These are phyloP conservation scores for Cinchona pubescens DNA, from an alignment of 257 asterid genomes.

Conservation along the genomic window DNA sequence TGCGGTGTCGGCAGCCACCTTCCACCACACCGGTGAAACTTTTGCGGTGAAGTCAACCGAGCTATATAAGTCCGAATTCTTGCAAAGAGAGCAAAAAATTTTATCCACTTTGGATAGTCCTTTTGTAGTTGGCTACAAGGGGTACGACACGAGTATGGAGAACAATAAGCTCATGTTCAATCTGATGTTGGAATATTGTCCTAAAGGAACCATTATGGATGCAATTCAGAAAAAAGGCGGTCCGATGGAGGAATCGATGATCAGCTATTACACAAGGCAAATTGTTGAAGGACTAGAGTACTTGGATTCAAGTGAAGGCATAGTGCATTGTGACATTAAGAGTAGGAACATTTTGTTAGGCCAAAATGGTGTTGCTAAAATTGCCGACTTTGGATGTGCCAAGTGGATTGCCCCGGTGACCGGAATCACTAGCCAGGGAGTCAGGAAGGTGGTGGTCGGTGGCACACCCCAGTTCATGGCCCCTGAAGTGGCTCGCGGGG, in stretches of 20 bases:
- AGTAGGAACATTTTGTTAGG: slow-evolving; percentile 55
- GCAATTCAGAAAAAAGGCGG: slow-evolving; percentile 32
- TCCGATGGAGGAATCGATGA: slow-evolving; percentile 34
- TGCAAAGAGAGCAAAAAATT: slow-evolving; percentile 51
- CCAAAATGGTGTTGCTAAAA: slow-evolving; percentile 43
- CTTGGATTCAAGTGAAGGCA: slow-evolving; percentile 53
- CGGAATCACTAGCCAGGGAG: slow-evolving; percentile 5
- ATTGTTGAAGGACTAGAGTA: slow-evolving; percentile 53
- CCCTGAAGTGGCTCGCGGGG: slow-evolving; percentile 75
- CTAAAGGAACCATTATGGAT: slow-evolving; percentile 44
- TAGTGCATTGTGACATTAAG: slow-evolving; percentile 80
- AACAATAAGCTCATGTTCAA: slow-evolving; percentile 34
- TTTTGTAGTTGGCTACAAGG: slow-evolving; percentile 46
- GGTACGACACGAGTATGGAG: slow-evolving; percentile 46
- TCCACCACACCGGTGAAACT: slow-evolving; percentile 20
- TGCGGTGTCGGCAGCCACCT: slow-evolving; percentile 50
- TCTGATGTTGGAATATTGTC: slow-evolving; percentile 52
- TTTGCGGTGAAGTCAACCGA: slow-evolving; percentile 73
- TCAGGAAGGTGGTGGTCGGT: slow-evolving; percentile 15
- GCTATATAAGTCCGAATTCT: slow-evolving; percentile 33
- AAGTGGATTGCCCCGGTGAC: slow-evolving; percentile 22
- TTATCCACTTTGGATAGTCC: slow-evolving; percentile 39
- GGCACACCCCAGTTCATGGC: slow-evolving; percentile 85
- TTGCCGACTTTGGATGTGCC: slow-evolving; percentile 76
- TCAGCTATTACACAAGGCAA: slow-evolving; percentile 36